Percentiles rank a stretch among this genome's conserved stretches.
These are phyloP conservation scores for Phytopythium chamaehyphon DNA, from an alignment of 352 stramenopile species.

Conservation along the genomic window DNA sequence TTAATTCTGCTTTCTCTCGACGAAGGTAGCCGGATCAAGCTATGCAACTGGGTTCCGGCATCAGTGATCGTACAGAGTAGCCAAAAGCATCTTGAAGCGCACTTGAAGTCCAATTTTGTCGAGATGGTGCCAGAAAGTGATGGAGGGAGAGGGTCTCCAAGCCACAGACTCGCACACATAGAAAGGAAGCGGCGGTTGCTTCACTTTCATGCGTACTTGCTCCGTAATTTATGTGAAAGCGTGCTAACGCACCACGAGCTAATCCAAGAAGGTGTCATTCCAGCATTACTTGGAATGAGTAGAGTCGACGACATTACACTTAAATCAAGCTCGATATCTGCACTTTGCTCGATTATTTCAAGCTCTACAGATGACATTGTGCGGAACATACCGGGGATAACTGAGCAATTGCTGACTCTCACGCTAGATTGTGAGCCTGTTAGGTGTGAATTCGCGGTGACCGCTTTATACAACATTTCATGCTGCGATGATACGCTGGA, in stretches of 20 bases:
- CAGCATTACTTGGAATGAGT: constrained; percentile 57
- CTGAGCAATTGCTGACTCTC: constrained; percentile 46
- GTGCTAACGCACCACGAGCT: constrained; percentile 72
- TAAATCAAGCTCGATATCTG: constrained; percentile 65
- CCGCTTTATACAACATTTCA: constrained; percentile 71
- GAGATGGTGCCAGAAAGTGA: too few species aligned
- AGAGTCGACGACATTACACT: constrained; percentile 39
- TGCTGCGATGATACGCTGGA: constrained; percentile 62
- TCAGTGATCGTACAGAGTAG: constrained; percentile 29
- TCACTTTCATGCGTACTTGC: constrained; percentile 61
- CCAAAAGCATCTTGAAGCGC: background rate
- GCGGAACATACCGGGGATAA: constrained; percentile 50
- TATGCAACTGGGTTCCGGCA: constrained; percentile 65
- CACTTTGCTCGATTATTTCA: constrained; percentile 57
- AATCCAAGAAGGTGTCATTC: constrained; percentile 49
- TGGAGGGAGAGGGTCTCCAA: too few species aligned
- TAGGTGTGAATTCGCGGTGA: constrained; percentile 52
- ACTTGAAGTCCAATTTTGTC: too few species aligned
- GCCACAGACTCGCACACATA: background rate
- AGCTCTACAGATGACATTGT: constrained; percentile 55
- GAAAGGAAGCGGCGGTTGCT: constrained; percentile 20
- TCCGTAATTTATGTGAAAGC: constrained; percentile 71
- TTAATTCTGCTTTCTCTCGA: constrained; percentile 56
- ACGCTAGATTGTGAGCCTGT: constrained; percentile 17
- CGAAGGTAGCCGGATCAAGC: constrained; percentile 58